Conservation (phyloP, 2,329 filamentous ascomycete genomes). For the Cytospora piceae region DNA sequence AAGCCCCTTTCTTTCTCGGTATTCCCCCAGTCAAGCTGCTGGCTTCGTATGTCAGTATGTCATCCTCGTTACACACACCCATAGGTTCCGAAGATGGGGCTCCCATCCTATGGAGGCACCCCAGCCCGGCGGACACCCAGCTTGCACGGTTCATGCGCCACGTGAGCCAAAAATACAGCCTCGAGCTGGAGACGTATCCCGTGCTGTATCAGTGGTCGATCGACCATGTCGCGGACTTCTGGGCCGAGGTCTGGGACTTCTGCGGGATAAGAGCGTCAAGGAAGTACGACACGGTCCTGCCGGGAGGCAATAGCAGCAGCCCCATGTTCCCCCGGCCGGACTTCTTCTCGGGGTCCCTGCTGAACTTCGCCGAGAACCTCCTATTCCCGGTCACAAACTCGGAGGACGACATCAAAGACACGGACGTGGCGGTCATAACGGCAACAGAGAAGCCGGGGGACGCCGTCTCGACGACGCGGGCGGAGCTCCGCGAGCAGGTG, state of each 20-base stretch:
- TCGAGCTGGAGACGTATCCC: constrained; percentile 68
- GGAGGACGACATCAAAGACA: constrained; percentile 62
- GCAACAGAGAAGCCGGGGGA: constrained; percentile 74
- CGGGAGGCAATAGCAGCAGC: constrained; percentile 36
- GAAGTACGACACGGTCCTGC: constrained; percentile 61
- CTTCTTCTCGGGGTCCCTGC: constrained; percentile 77
- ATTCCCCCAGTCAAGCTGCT: too few relatives aligned
- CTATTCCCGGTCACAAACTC: constrained; percentile 74
- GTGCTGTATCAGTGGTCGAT: constrained; percentile 87
- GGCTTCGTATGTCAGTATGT: constrained; percentile 5
- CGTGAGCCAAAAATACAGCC: constrained; percentile 69
- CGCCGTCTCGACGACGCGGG: constrained; percentile 68
- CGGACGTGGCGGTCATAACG: constrained; percentile 73
- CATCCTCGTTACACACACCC: background rate
- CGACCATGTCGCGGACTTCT: constrained; percentile 74
- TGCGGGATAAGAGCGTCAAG: constrained; percentile 73
- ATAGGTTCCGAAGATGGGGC: background rate
- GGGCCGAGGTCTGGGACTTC: constrained; percentile 84
- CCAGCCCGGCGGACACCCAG: constrained; percentile 66
- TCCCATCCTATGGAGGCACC: constrained; percentile 68
- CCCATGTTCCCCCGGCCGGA: constrained; percentile 83
- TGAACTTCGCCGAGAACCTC: constrained; percentile 96
- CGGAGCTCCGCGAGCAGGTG: constrained; percentile 76
- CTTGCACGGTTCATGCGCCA: constrained; percentile 73
- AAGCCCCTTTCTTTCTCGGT: background rate